Evolutionary conservation across 352 stramenopile genomes (phyloP), one percentile per base, ranked within the genome.

Genomic region (Phytopythium boreale): DNA sequence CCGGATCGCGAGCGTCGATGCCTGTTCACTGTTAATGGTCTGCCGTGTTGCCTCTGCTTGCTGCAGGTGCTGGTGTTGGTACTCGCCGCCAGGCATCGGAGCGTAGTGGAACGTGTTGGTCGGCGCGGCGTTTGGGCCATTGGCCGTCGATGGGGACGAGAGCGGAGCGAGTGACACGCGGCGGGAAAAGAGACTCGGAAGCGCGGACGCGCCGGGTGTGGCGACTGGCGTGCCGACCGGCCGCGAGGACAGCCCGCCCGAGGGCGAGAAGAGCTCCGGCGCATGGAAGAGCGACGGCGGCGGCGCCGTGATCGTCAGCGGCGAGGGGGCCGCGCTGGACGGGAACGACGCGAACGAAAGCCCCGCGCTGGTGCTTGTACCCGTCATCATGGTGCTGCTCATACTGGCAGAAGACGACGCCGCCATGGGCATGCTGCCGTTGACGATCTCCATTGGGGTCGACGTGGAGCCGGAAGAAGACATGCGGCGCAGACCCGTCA

Each of bases 401-500:
- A n/a, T 36, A n/a, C 44, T 68, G 22, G 36, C 36, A 2, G 74
- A 64, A 27, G 65, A 59, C 12, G 36, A 26, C 22, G 52, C 29
- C n/a, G 24, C n/a, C n/a, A n/a, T 56, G 22, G 68, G 62, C 49
- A 39, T 56, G 49, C 49, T 56, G 15, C 1, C 10, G 2, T 24
- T 26, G 43, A 20, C 17, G 20, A 19, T 12, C 49, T 56, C 14
- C 15, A 24, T 14, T 2, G 49, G 24, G 0, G 10, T 26, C 26
- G 49, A 56, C 49, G 24, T 56, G 10, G 49, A 56, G 1, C 49
- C 49, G 26, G 49, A 6, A 12, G 49, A 56, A 12, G 20, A 62
- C 62, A 56, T 37, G 53, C 50, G 22, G n/a, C 84, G 82, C 20
- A 93, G 66, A 26, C 84, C 84, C 36, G 84, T 93, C 41, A 93